Evolutionary conservation across 75 land plant genomes (phyloP), one percentile per base, ranked within the genome.

Genomic region (Isoetes taiwanensis): DNA sequence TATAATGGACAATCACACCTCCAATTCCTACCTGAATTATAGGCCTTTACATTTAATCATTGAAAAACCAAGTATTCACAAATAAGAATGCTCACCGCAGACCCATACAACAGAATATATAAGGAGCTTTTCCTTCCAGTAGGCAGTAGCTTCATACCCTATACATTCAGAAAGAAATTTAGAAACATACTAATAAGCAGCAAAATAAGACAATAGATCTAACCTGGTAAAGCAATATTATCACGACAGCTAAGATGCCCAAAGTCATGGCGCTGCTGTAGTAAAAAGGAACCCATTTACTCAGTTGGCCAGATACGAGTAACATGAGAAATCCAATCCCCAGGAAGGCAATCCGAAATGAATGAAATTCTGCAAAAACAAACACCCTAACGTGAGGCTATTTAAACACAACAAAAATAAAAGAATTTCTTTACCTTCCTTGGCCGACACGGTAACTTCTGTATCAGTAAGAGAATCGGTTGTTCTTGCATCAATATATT

Each of bases 121-220:
- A 86, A 52, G 14, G 87, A 68, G 54, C 73, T 83, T 73, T 73
- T 86, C 39, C 84, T 75, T 4, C 97, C 97, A 46, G 88, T 80
- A 50, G 97, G 97, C 27, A 91, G 73, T 52, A 91, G 75, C 78
- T 76, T 86, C 97, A 91, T 91, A 4, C 80, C 94, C 97, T 91
- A 68, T 20, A 33, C 23, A 54, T n/a, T n/a, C n/a, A n/a, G n/a
- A n/a, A n/a, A n/a, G n/a, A n/a, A n/a, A n/a, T n/a, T n/a, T n/a
- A n/a, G n/a, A n/a, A n/a, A n/a, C n/a, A n/a, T n/a, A n/a, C n/a
- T n/a, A n/a, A n/a, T n/a, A n/a, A 57, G 30, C 12, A 26, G 20
- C 12, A 63, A 56, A 52, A 4, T 3, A 19, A 17, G 20, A 6
- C 16, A 25, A 27, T 14, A 30, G 17, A n/a, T 16, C 21, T 43